Conservation (phyloP, 495 filamentous ascomycete species). For the Talaromyces nanjingensis region DNA sequence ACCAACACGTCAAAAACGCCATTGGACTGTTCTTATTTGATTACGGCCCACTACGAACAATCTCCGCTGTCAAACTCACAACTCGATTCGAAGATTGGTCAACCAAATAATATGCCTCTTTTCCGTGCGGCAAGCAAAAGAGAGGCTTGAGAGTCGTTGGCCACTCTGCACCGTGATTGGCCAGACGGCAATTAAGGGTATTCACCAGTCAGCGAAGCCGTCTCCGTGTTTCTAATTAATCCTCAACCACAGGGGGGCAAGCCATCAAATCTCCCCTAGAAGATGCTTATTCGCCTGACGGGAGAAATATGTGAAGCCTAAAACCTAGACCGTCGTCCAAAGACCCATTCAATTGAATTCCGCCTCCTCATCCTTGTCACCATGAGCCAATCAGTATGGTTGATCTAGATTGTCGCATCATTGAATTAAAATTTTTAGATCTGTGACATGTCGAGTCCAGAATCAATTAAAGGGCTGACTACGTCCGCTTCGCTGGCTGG, state of each 20-base stretch:
- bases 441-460: background rate
- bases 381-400: background rate
- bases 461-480: background rate
- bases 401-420: background rate
- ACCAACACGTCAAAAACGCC: background rate
- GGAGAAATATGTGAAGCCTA: background rate
- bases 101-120: background rate
- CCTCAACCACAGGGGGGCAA: background rate
- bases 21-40: background rate
- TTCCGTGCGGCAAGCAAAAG: background rate
- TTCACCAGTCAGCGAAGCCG: background rate
- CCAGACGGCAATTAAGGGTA: background rate
- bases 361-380: background rate
- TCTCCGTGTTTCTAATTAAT: conserved; percentile 1
- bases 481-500: background rate
- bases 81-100: background rate
- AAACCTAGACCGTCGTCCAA: background rate
- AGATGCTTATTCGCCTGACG: background rate
- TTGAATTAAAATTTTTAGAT: background rate
- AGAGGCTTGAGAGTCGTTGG: background rate
- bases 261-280: background rate
- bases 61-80: background rate
- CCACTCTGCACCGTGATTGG: background rate
- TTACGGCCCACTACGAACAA: background rate
- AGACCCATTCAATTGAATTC: conserved; percentile 1